Percentiles rank a stretch among this genome's conserved stretches.
These are phyloP conservation scores for Dichotomopilus funicola DNA, from an alignment of 2,329 filamentous ascomycete genomes.

Conservation along the genomic window DNA sequence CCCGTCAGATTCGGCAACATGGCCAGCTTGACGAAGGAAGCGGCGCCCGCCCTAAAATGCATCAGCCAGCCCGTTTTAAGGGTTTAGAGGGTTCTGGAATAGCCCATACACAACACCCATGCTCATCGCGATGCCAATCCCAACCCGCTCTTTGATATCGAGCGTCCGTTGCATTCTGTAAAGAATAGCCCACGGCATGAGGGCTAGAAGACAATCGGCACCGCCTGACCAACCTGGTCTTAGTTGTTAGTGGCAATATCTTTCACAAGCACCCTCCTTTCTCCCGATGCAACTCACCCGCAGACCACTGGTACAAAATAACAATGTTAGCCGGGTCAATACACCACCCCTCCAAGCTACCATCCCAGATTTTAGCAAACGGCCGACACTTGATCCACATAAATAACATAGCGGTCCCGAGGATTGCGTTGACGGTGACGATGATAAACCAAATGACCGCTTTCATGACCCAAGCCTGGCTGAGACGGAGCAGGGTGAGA, in stretches of 20 bases:
- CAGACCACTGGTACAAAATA: slow-evolving; percentile 11
- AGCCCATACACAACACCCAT: slow-evolving; percentile 27
- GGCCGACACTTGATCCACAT: slow-evolving; percentile 15
- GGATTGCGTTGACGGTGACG: slow-evolving; percentile 25
- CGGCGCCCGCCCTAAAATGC: slow-evolving; percentile 4
- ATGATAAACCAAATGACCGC: slow-evolving; percentile 26
- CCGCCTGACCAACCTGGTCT: slow-evolving; percentile 8
- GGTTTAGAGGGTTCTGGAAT: rapidly evolving
- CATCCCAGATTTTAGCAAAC: slow-evolving; percentile 10
- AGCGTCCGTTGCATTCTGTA: slow-evolving; percentile 10
- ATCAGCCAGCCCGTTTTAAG: neutral
- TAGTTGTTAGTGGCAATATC: neutral
- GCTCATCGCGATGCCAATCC: slow-evolving; percentile 29
- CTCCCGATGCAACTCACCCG: neutral
- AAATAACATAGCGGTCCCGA: slow-evolving; percentile 15
- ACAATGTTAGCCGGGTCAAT: slow-evolving; percentile 12
- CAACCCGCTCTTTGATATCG: slow-evolving; percentile 25
- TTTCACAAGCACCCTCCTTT: rapidly evolving
- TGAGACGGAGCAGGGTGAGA: slow-evolving; percentile 30
- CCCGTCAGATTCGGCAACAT: slow-evolving; percentile 12
- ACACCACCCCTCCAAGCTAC: slow-evolving; percentile 2
- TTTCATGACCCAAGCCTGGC: slow-evolving; percentile 24
- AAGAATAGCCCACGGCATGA: slow-evolving; percentile 10
- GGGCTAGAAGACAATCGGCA: slow-evolving; percentile 7
- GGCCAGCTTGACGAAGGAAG: slow-evolving; percentile 15